phyloP scores from a whole-genome alignment of 345 rosid genomes.

The Acer saccharum region DNA sequence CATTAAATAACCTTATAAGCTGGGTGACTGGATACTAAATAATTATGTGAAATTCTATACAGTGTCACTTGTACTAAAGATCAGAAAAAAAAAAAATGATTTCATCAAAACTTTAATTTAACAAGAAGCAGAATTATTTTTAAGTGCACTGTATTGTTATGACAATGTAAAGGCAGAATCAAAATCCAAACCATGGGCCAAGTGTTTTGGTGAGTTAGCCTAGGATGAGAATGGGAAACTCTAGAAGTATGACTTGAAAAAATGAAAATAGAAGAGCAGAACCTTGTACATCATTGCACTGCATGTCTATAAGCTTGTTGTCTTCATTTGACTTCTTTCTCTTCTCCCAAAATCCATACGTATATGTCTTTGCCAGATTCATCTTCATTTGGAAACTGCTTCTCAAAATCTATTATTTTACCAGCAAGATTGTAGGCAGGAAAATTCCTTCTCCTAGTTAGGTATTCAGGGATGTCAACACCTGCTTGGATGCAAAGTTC shows the following conservation, averaged over 20 bases:
- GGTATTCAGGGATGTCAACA: slow-evolving; percentile 48
- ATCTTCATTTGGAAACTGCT: slow-evolving; percentile 50
- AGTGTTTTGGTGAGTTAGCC: slow-evolving; percentile 1
- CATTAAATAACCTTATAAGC: background rate
- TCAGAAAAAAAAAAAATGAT: slow-evolving; percentile 2
- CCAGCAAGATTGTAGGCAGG: slow-evolving; percentile 46
- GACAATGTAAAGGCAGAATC: background rate
- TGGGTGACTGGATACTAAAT: background rate
- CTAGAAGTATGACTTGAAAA: background rate
- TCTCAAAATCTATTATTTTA: slow-evolving; percentile 48
- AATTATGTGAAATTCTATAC: background rate
- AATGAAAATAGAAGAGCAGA: background rate
- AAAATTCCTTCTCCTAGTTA: slow-evolving; percentile 45
- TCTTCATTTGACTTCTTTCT: slow-evolving; percentile 23
- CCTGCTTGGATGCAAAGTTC: slow-evolving; percentile 61
- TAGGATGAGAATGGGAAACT: background rate
- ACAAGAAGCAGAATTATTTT: background rate
- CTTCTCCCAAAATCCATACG: slow-evolving; percentile 53
- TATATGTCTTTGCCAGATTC: slow-evolving; percentile 36
- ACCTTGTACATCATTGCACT: slow-evolving; percentile 34
- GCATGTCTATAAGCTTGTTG: slow-evolving; percentile 10
- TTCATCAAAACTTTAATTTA: background rate
- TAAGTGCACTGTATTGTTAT: background rate
- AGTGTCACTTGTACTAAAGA: background rate
- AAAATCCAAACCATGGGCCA: slow-evolving; percentile 3